Conservation (phyloP, 306 rosid species). For the Vigna trinervia region DNA sequence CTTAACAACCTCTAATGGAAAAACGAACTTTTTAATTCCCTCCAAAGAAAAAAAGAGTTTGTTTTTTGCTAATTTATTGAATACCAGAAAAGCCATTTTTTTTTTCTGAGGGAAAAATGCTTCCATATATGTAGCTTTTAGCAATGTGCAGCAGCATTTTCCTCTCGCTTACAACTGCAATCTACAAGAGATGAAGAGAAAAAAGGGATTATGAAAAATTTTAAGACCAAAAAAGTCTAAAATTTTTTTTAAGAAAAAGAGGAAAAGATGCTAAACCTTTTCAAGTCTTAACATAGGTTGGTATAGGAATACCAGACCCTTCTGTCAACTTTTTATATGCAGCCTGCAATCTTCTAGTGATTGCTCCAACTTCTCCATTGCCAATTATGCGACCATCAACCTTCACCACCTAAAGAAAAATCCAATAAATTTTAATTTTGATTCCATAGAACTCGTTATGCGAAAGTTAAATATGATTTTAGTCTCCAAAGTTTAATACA, state of each 20-base stretch:
- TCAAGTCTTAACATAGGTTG: constrained; percentile 44
- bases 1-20: background rate
- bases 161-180: constrained; percentile 25
- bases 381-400: constrained; percentile 90
- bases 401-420: constrained; percentile 71
- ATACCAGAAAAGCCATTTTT: background rate
- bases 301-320: constrained; percentile 67
- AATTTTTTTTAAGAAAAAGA: too few relatives aligned
- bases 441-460: background rate
- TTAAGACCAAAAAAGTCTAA: background rate
- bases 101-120: background rate
- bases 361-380: constrained; percentile 75
- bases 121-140: background rate
- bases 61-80: background rate
- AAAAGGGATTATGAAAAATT: constrained; percentile 18
- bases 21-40: background rate
- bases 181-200: constrained; percentile 15
- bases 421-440: background rate
- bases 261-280: constrained; percentile 35
- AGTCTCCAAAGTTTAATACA: too few relatives aligned
- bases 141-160: constrained; percentile 26
- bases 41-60: background rate
- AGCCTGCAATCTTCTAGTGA: constrained; percentile 72
- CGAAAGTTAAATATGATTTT: too few relatives aligned
- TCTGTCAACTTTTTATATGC: constrained; percentile 75